Percentiles rank a stretch among this genome's conserved stretches.
Evolutionary conservation across 225 moss, liverwort and hornwort genomes (phyloP).

Genomic region (Bryoerythrophyllum caledonicum): DNA sequence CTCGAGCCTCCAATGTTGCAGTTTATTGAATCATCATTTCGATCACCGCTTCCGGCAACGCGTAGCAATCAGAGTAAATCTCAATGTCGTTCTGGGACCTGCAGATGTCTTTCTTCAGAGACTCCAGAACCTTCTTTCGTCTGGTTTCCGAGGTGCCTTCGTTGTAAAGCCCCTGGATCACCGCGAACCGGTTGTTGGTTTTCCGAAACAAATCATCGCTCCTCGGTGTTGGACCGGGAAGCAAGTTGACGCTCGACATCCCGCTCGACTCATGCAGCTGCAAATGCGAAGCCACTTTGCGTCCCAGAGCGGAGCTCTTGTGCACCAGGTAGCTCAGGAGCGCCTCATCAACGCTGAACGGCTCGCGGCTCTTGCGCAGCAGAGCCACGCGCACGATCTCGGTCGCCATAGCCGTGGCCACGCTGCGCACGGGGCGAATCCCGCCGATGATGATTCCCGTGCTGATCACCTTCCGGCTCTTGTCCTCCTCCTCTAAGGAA

Average conservation of each 20-base stretch:
- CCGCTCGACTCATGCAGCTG: constrained; percentile 38
- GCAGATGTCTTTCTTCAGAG: constrained; percentile 26
- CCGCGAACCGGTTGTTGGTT: constrained; percentile 21
- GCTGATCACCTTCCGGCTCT: constrained; percentile 32
- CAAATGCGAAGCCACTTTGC: constrained; percentile 49
- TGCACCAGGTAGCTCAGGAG: constrained; percentile 44
- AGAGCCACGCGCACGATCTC: constrained; percentile 60
- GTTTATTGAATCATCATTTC: constrained; percentile 1
- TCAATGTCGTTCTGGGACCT: constrained; percentile 28
- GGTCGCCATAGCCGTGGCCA: constrained; percentile 49
- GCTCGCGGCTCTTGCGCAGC: constrained; percentile 29
- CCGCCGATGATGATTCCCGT: constrained; percentile 44
- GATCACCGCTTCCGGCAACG: background rate
- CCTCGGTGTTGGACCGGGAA: constrained; percentile 6
- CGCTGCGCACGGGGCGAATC: constrained; percentile 43
- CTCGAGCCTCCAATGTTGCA: background rate
- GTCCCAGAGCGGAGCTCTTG: constrained; percentile 44
- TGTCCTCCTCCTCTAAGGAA: constrained; percentile 33
- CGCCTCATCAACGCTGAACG: constrained; percentile 21
- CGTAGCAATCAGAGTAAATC: constrained; percentile 42
- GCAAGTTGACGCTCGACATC: constrained; percentile 28
- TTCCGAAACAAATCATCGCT: constrained; percentile 20
- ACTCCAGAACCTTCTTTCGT: constrained; percentile 17
- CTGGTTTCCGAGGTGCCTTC: background rate
- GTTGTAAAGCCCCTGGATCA: constrained; percentile 43